Evolutionary conservation across 2,329 filamentous ascomycete species (phyloP).

Genomic region (Berkeleyomyces basicola): DNA sequence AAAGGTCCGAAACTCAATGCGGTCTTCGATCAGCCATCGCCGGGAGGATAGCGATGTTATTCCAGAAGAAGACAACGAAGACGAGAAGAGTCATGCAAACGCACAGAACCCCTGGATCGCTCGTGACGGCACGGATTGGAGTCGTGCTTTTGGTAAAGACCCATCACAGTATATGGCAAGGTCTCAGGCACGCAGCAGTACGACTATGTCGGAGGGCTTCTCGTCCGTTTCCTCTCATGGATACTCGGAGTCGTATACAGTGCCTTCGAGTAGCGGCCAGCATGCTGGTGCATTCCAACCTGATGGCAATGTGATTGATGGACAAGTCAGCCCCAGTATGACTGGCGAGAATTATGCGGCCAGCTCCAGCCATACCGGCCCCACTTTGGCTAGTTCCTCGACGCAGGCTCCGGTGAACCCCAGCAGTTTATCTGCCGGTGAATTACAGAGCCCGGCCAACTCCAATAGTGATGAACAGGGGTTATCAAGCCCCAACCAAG

Average conservation of each 20-base stretch:
- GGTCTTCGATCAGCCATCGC: background rate
- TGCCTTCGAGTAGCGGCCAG: conserved; percentile 1
- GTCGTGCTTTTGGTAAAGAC: conserved; percentile 66
- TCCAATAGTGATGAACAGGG: conserved; percentile 25
- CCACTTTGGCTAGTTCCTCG: background rate
- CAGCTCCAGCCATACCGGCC: background rate
- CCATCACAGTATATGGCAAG: conserved; percentile 35
- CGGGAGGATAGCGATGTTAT: background rate
- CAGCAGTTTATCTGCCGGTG: background rate
- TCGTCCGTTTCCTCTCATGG: conserved; percentile 9
- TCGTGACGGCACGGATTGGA: conserved; percentile 73
- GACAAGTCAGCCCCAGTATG: conserved; percentile 26
- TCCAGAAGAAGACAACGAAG: conserved; percentile 4
- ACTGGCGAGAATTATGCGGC: conserved; percentile 12
- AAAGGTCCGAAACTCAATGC: conserved; percentile 2
- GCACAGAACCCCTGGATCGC: conserved; percentile 48
- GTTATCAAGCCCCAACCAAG: conserved; percentile 18
- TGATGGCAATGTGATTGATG: background rate
- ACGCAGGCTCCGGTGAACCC: background rate
- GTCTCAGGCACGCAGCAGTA: conserved; percentile 6
- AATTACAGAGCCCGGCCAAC: background rate
- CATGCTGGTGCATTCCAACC: background rate
- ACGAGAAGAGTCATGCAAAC: conserved; percentile 33
- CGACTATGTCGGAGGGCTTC: background rate
- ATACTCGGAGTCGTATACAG: conserved; percentile 5